phyloP scores from a whole-genome alignment of 2,329 filamentous ascomycete genomes.

The Tolypocladium album region DNA sequence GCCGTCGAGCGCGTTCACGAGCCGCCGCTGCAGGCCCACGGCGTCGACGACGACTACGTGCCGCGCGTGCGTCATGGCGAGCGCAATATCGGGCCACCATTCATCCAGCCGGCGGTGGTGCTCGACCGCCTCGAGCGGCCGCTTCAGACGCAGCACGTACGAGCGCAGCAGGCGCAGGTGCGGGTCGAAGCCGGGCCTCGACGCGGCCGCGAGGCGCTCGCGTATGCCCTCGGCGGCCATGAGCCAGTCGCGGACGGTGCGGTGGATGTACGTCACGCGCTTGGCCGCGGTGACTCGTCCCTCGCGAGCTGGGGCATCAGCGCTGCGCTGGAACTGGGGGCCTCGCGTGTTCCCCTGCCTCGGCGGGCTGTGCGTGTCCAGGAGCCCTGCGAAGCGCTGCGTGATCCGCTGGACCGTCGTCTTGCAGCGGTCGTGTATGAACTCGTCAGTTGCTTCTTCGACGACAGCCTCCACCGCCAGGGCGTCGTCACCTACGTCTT shows the following conservation, averaged over 20 bases:
- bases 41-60: constrained; percentile 10
- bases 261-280: not conserved
- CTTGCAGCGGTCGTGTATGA: constrained; percentile 9
- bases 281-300: not conserved
- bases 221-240: not conserved
- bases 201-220: not conserved
- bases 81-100: constrained; percentile 25
- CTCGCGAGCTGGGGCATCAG: not conserved
- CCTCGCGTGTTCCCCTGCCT: not conserved
- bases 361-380: constrained; percentile 11
- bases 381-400: constrained; percentile 13
- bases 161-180: constrained; percentile 21
- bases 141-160: constrained; percentile 20
- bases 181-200: constrained; percentile 1
- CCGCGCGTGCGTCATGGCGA: constrained; percentile 25
- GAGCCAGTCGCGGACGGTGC: not conserved
- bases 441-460: constrained; percentile 9
- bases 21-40: constrained; percentile 3
- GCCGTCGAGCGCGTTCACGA: constrained; percentile 17
- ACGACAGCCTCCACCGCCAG: constrained; percentile 7
- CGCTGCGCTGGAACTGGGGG: not conserved
- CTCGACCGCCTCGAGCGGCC: constrained; percentile 20
- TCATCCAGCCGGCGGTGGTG: constrained; percentile 25
- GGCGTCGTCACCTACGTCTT: constrained; percentile 10
- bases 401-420: constrained; percentile 5